Evolutionary conservation across 2,329 filamentous ascomycete genomes (phyloP), one percentile per base, ranked within the genome.

Genomic region (Esteya vermicola): DNA sequence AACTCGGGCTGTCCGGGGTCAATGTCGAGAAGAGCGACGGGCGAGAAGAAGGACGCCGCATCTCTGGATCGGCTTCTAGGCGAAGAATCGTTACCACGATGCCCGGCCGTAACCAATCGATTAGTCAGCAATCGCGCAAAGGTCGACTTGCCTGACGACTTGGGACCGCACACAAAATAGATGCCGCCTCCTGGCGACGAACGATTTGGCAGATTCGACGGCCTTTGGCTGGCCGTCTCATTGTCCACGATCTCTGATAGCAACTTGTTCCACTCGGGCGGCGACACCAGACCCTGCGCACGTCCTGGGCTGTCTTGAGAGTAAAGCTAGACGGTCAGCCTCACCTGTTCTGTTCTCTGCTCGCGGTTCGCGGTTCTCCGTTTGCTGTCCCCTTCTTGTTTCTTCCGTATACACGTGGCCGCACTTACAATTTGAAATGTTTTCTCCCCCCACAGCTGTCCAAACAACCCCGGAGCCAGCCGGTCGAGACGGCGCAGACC

Each of bases 1-100:
- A 81, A 86, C 52, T 88, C 83, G 3, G 83, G 81, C 50, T 86
- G 82, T 0, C 78, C 79, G 1, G 81, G 80, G 52, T 91, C 83
- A 9, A 89, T 64, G 49, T 91, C 84, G 7, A 91, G 65, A n/a
- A 81, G 62, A 40, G 65, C 68, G 21, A 80, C 62, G 37, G n/a
- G n/a, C n/a, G n/a, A n/a, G n/a, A n/a, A n/a, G n/a, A n/a, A n/a
- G n/a, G n/a, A n/a, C n/a, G n/a, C n/a, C n/a, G n/a, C n/a, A n/a
- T n/a, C n/a, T n/a, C n/a, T n/a, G n/a, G n/a, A n/a, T n/a, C n/a
- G n/a, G n/a, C n/a, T n/a, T n/a, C n/a, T n/a, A n/a, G 51, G 28
- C 48, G 48, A 49, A 51, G 48, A 49, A 45, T 41, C 9, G 39
- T 36, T 27, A 9, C 25, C 14, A 6, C 9, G 20, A 3, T 5